Evolutionary conservation across 768 basidiomycete species (phyloP).

Genomic region (Steccherinum ochraceum): DNA sequence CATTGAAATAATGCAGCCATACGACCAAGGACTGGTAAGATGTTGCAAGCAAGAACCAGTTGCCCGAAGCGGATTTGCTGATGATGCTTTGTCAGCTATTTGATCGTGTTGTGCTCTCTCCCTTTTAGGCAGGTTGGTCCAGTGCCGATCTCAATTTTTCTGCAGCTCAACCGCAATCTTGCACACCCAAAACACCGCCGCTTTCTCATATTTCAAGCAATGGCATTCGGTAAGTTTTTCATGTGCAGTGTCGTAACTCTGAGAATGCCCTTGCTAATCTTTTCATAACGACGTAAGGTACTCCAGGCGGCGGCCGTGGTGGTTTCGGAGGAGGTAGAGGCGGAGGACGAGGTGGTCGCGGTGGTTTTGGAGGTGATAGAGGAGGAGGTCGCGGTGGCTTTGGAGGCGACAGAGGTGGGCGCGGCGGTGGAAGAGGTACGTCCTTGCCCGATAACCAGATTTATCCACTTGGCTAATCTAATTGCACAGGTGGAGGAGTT

Average conservation of each 20-base stretch:
- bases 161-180: not conserved
- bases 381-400: conserved; percentile 22
- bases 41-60: too few relatives aligned
- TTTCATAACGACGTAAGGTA: conserved; percentile 28
- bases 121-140: not conserved
- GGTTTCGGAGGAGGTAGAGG: conserved; percentile 26
- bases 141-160: not conserved
- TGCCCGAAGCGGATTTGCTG: too few relatives aligned
- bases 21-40: too few relatives aligned
- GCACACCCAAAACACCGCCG: not conserved
- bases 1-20: too few relatives aligned
- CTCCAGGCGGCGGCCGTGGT: conserved; percentile 73
- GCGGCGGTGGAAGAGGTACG: conserved; percentile 32
- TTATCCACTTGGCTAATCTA: not conserved
- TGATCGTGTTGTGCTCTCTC: not conserved
- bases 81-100: not conserved
- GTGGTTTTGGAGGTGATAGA: conserved; percentile 13
- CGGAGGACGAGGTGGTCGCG: conserved; percentile 25
- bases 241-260: not conserved
- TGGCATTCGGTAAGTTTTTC: conserved; percentile 26
- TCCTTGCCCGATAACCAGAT: not conserved
- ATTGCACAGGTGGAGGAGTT: not conserved
- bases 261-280: not conserved
- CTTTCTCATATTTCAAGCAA: conserved; percentile 7
- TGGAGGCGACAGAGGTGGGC: conserved; percentile 29